Evolutionary conservation across 495 filamentous ascomycete genomes (phyloP), one percentile per base, ranked within the genome.

Genomic region (Penicillium paradoxum): DNA sequence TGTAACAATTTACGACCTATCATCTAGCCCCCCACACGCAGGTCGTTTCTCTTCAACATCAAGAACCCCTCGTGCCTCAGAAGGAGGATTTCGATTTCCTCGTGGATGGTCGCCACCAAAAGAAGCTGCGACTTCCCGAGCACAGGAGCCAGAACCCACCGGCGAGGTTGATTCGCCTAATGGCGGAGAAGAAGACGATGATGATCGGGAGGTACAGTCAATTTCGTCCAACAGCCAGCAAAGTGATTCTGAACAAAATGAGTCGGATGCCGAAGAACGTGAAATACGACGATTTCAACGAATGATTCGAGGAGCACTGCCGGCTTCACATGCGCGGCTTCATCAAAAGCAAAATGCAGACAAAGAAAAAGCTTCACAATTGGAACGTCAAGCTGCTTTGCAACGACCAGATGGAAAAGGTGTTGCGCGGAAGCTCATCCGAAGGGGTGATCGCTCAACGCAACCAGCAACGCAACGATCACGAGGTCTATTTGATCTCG

Each of bases 261-360:
- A 62, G 2, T 51, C 57, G 41, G 55, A 55, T 11, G 51, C 44
- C 1, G 59, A 70, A 46, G 65, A 70, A 21, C 49, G 53, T 24
- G 56, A 53, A 37, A 64, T 83, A 10, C 58, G 64, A 54, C 62
- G 60, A 45, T 59, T 74, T 14, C 70, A 78, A 36, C 79, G 74
- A 39, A 82, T 71, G 52, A 92, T 92, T 39, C 84, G 83, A 48
- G 91, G 91, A 32, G 90, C 96, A 14, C 78, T 97, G 38, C 91
- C 92, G 32, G 92, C 92, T 5, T 97, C 92, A 3, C 96, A 87
- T 86, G 76, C 95, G 39, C 82, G 87, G 56, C 73, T 97, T 34
- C 84, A 96, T 59, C 64, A 70, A 52, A 57, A 76, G 60, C 59
- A 76, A 32, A 62, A 69, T 13, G 41, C 57, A 34, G 68, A 71